Percentiles rank a stretch among this genome's conserved stretches.
phyloP scores from a whole-genome alignment of 129 eudicot genomes.

The Saposhnikovia divaricata region DNA sequence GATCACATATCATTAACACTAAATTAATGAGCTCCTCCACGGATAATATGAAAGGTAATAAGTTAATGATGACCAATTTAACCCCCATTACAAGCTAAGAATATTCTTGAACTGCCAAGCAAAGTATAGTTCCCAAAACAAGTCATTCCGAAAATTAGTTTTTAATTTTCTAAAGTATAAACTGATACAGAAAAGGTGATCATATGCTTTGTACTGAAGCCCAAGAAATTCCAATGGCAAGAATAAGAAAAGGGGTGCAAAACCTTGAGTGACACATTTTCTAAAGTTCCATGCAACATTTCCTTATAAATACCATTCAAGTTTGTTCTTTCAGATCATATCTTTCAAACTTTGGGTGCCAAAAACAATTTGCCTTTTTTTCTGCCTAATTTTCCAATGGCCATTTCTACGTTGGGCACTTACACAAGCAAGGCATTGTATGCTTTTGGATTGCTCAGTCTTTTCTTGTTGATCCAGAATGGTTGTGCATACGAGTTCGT shows the following conservation, averaged over 20 bases:
- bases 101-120: slow-evolving; percentile 50
- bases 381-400: slow-evolving; percentile 26
- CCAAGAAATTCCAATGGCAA: slow-evolving; percentile 39
- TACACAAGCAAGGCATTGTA: slow-evolving; percentile 8
- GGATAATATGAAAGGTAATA: background rate
- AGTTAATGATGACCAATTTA: background rate
- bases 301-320: slow-evolving; percentile 47
- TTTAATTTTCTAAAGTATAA: slow-evolving; percentile 3
- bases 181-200: background rate
- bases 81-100: slow-evolving; percentile 50
- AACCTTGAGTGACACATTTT: slow-evolving; percentile 41
- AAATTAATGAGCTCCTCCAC: background rate
- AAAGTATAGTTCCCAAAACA: slow-evolving; percentile 47
- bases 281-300: slow-evolving; percentile 18
- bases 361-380: background rate
- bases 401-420: slow-evolving; percentile 6
- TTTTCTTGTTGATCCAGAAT: slow-evolving; percentile 41
- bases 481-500: slow-evolving; percentile 45
- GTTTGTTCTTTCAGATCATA: slow-evolving; percentile 2
- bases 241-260: slow-evolving; percentile 27
- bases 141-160: slow-evolving; percentile 15
- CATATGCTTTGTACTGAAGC: slow-evolving; percentile 53
- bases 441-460: slow-evolving; percentile 28
- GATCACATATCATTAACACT: background rate
- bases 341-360: slow-evolving; percentile 1